Evolutionary conservation across 2,329 filamentous ascomycete species (phyloP).

Genomic region (Claviceps sorghi): DNA sequence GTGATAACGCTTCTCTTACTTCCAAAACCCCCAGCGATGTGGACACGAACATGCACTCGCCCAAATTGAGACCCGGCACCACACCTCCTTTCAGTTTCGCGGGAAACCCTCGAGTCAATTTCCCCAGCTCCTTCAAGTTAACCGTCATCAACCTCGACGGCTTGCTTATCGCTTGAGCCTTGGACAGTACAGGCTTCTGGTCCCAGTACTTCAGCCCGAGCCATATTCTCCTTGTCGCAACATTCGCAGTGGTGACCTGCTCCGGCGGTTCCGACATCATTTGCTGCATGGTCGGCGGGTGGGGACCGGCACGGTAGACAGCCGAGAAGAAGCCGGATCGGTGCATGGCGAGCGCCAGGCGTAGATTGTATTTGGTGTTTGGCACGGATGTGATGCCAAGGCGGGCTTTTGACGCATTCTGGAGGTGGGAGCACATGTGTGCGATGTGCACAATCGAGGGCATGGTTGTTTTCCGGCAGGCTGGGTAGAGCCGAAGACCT

Average conservation of each 20-base stretch:
- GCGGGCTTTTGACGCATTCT: slow-evolving; percentile 74
- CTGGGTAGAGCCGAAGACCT: neutral
- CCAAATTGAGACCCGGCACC: slow-evolving; percentile 60
- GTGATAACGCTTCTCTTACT: slow-evolving; percentile 65
- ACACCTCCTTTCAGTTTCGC: slow-evolving; percentile 44
- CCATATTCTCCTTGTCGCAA: slow-evolving; percentile 66
- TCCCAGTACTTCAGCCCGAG: slow-evolving; percentile 83
- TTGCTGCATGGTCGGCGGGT: slow-evolving; percentile 33
- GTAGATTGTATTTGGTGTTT: slow-evolving; percentile 67
- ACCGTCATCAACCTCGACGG: slow-evolving; percentile 60
- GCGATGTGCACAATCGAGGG: slow-evolving; percentile 52
- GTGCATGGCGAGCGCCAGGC: slow-evolving; percentile 62
- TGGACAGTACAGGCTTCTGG: slow-evolving; percentile 60
- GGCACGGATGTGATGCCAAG: slow-evolving; percentile 74
- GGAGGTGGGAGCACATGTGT: slow-evolving; percentile 77
- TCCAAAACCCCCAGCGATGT: slow-evolving; percentile 71
- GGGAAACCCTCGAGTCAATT: slow-evolving; percentile 54
- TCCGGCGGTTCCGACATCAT: slow-evolving; percentile 34
- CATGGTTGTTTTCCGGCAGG: slow-evolving; percentile 13
- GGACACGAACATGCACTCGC: slow-evolving; percentile 68
- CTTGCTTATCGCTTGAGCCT: slow-evolving; percentile 54
- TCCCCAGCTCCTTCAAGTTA: slow-evolving; percentile 44
- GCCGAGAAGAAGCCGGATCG: slow-evolving; percentile 68
- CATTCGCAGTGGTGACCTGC: slow-evolving; percentile 53
- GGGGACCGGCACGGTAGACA: slow-evolving; percentile 56